Percentiles rank a stretch among this genome's conserved stretches.
phyloP scores from a whole-genome alignment of 2,329 filamentous ascomycete genomes.

The Trichoderma citrinoviride region DNA sequence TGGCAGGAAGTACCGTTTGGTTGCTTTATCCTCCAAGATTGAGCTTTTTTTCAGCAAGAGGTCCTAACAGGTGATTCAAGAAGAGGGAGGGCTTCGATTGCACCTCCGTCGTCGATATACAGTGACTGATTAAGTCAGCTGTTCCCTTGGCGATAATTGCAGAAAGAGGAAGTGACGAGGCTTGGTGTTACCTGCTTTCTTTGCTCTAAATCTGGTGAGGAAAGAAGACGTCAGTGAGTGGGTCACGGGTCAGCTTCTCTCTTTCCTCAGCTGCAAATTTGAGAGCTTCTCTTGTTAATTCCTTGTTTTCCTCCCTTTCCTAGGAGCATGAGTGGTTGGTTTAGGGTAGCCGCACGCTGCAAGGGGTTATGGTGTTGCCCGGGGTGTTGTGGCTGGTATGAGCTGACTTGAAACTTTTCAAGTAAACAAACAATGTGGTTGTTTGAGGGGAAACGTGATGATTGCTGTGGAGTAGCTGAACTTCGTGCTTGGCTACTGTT shows the following conservation, averaged over 20 bases:
- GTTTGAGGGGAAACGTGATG: conserved; percentile 1
- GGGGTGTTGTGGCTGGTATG: background rate
- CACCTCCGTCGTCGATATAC: background rate
- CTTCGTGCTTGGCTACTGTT: background rate
- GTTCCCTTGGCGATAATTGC: background rate
- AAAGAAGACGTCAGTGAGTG: background rate
- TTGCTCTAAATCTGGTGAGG: too few relatives aligned
- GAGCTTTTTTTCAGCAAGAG: background rate
- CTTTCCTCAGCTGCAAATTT: background rate
- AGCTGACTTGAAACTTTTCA: background rate
- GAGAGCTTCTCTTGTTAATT: background rate
- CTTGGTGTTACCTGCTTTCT: background rate
- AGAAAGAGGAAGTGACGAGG: background rate
- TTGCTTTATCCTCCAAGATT: background rate
- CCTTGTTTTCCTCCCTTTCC: too few relatives aligned
- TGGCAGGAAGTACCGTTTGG: too few relatives aligned
- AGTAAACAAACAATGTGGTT: conserved; percentile 8
- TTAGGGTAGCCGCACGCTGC: background rate
- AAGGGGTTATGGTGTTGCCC: background rate
- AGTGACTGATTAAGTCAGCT: background rate
- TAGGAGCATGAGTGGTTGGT: background rate
- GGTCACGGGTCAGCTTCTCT: conserved; percentile 3
- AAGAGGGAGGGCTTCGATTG: background rate
- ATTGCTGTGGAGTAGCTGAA: conserved; percentile 4
- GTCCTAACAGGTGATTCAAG: too few relatives aligned